phyloP scores from a whole-genome alignment of 441 rosid genomes.

The Jatropha podagrica region DNA sequence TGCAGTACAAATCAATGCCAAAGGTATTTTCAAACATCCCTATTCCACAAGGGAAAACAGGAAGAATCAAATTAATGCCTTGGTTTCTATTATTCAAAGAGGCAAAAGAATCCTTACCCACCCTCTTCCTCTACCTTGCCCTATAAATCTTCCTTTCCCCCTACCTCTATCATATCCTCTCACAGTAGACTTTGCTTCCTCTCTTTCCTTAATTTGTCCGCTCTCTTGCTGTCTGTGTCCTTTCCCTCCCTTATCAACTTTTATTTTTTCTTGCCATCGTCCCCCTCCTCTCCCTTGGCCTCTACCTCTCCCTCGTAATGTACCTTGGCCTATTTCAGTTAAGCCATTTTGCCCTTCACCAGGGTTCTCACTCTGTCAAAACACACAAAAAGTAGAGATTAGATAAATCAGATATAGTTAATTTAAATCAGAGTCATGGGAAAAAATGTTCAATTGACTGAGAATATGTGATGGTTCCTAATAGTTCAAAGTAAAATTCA shows the following conservation, averaged over 20 bases:
- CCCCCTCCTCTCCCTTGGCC: neutral
- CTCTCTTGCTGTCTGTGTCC: neutral
- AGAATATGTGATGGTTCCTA: neutral
- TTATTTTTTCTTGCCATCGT: neutral
- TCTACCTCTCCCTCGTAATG: neutral
- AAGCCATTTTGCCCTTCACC: neutral
- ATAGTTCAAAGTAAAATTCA: neutral
- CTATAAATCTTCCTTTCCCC: neutral
- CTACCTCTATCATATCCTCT: neutral
- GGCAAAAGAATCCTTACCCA: neutral
- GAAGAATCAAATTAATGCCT: neutral
- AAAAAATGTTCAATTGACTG: neutral
- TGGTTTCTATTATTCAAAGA: neutral
- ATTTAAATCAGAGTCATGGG: too few species aligned
- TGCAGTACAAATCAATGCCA: neutral
- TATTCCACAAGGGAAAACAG: neutral
- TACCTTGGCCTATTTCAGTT: neutral
- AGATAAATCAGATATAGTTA: neutral
- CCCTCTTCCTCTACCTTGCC: neutral
- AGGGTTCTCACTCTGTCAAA: neutral
- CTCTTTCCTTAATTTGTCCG: neutral
- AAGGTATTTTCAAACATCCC: constrained; percentile 4
- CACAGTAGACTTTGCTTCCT: neutral
- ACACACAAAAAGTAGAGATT: neutral
- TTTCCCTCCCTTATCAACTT: constrained; percentile 2